Base-by-base conservation (phyloP, 768 basidiomycete species). In the Kwoniella bestiolae region DNA sequence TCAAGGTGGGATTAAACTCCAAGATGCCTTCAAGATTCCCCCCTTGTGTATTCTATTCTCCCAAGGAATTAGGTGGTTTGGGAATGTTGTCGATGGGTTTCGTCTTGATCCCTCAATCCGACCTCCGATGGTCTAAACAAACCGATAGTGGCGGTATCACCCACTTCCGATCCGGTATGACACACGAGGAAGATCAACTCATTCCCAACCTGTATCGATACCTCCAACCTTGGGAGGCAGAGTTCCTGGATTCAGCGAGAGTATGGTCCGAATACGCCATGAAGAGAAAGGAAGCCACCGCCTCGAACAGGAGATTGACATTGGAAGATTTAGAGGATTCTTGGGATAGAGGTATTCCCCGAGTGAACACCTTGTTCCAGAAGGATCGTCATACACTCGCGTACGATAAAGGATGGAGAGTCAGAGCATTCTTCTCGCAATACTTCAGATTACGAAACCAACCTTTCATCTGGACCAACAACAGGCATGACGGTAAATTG, bases 1-100 rank as follows among this genome's bases (percentile, higher is more conserved):
- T 99, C 76, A 98, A 98, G 86, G 97, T 99, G 68, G 96, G 95
- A n/a, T 79, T 96, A 72, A 96, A 97, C 85, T 92, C 91, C 82
- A 96, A 98, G 84, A 98, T 99, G 96, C 96, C 96, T 25, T 96
- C 94, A 90, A 94, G 86, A 97, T 98, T 87, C 95, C 96, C 62
- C 90, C 95, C 79, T 28, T 67, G 68, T 34, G 73, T 94, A 7
- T 95, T 94, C 85, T 95, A 96, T 79, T 94, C 92, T 5, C 94
- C 93, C 0, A 97, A 97, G 88, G 96, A 98, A 85, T 84, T 98
- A 32, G 96, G 95, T 79, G 96, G 95, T 80, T 87, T 98, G 47
- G 96, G 96, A 58, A 97, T 97, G 96, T 84, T 99, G 76, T 97
- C 94, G 2, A 99, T 99, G 96, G 95, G 95, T 12, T 96, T 97